Base-by-base conservation (phyloP, 2,329 filamentous ascomycete genomes). In the Botrytis cinerea region DNA sequence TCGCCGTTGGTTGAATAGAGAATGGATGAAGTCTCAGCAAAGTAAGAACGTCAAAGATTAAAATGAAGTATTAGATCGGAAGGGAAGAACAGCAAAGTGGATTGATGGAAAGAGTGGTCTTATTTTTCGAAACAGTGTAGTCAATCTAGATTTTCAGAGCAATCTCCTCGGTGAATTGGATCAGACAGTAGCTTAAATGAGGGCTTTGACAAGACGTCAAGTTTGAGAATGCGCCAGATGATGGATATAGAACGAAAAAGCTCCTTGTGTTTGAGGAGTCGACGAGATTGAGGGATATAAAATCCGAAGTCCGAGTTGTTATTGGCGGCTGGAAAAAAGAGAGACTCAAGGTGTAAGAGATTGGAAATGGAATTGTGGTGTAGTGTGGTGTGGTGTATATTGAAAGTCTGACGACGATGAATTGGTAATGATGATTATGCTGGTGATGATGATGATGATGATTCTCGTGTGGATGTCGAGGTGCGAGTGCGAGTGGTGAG, bases 21-120 rank as follows among this genome's bases (percentile, higher is more conserved):
- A 69, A 43, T 32, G 48, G 48, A 57, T 69, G 66, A 69, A 59
- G 66, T 69, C 48, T 69, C 38, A 25, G n/a, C 63, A 51, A 67
- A 67, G 32, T 22, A 35, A 40, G 40, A 69, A 54, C 66, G 51
- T 69, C 66, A 48, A 57, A 43, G 38, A 69, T 57, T 28, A 68
- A 54, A 57, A 40, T n/a, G 46, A 54, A 54, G 43, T 48, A 66
- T 48, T 35, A 40, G 57, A 51, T 25, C 35, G 57, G n/a, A 25
- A 32, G 25, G 43, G 38, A 45, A 69, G 16, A 57, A 25, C 22
- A 38, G 10, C 38, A n/a, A 35, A 61, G 40, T 66, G 20, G 45
- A 48, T n/a, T 10, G n/a, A 32, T 43, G 43, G 66, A 28, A 57
- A 1, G 40, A 43, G 38, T 69, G 35, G 32, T 57, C 25, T n/a